A percentile compares a stretch with the other conserved stretches of the same genome.
phyloP scores from a whole-genome alignment of 2,329 filamentous ascomycete species.

The Cladophialophora psammophila region DNA sequence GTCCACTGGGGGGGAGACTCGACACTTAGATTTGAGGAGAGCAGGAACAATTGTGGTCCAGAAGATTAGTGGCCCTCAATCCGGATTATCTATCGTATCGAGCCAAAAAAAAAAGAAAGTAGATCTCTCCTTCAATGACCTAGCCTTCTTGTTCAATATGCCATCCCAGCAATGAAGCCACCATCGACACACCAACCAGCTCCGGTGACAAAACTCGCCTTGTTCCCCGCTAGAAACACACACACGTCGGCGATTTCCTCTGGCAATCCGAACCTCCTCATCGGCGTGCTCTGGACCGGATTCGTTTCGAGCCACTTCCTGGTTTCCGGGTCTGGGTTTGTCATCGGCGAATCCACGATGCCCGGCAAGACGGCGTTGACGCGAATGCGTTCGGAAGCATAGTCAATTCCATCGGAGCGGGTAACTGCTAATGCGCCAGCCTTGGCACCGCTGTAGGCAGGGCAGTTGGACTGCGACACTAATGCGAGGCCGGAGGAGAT shows the following conservation, averaged over 20 bases:
- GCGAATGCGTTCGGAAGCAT: slow-evolving; percentile 45
- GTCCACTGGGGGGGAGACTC: too few species aligned
- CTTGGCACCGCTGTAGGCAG: slow-evolving; percentile 54
- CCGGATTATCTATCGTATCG: too few species aligned
- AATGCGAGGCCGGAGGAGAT: slow-evolving; percentile 62
- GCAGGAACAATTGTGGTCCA: too few species aligned
- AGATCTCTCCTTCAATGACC: neutral
- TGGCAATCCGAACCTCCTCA: slow-evolving; percentile 56
- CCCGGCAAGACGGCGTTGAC: slow-evolving; percentile 53
- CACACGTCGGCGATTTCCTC: slow-evolving; percentile 76
- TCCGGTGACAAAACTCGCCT: slow-evolving; percentile 27
- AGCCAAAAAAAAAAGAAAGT: neutral
- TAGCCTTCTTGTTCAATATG: neutral
- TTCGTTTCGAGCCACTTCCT: slow-evolving; percentile 23
- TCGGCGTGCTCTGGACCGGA: slow-evolving; percentile 38
- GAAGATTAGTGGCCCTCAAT: neutral
- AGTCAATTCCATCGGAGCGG: slow-evolving; percentile 48
- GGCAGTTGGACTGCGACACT: slow-evolving; percentile 41
- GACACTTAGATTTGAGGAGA: too few species aligned
- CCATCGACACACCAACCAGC: slow-evolving; percentile 28
- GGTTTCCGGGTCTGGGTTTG: slow-evolving; percentile 31
- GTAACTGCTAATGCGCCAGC: slow-evolving; percentile 55
- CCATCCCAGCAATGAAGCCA: slow-evolving; percentile 18
- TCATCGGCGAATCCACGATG: slow-evolving; percentile 58
- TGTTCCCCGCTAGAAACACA: slow-evolving; percentile 28